Percentiles rank a stretch among this genome's conserved stretches.
These are phyloP conservation scores for Sporothrix inflata DNA, from an alignment of 2,329 filamentous ascomycete genomes.

Conservation along the genomic window DNA sequence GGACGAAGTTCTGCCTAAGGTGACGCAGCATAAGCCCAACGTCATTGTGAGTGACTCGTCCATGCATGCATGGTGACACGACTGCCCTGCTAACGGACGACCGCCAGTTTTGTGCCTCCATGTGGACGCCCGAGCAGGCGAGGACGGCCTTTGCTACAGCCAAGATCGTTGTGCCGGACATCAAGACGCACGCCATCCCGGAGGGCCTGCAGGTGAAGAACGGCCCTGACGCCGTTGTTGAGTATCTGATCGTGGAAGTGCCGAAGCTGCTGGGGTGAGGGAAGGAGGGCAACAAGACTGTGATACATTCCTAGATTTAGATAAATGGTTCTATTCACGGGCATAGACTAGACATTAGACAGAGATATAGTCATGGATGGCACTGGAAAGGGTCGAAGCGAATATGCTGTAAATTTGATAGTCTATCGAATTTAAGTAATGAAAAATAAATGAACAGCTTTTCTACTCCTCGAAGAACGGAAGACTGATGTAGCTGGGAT, in stretches of 20 bases:
- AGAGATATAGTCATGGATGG: too few relatives aligned
- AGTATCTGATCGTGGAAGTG: neutral
- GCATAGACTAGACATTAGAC: neutral
- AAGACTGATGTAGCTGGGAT: neutral
- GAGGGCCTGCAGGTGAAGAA: slow-evolving; percentile 3
- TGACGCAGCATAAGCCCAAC: slow-evolving; percentile 1
- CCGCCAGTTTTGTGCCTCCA: neutral
- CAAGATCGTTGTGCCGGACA: neutral
- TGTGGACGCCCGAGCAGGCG: neutral
- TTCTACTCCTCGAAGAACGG: neutral
- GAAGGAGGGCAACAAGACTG: too few relatives aligned
- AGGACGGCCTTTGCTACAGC: neutral
- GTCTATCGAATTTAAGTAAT: too few relatives aligned
- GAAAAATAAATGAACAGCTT: too few relatives aligned
- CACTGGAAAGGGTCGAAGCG: too few relatives aligned
- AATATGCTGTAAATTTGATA: too few relatives aligned
- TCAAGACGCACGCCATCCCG: neutral
- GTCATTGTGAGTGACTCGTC: neutral
- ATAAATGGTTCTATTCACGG: neutral
- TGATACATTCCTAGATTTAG: too few relatives aligned
- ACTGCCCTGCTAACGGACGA: neutral
- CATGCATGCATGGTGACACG: neutral
- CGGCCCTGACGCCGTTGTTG: neutral
- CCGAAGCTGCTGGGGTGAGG: neutral
- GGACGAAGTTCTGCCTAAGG: neutral